Evolutionary conservation across 305 asterid species (phyloP), one percentile per base, ranked within the genome.

Genomic region (Plantago coronopus): DNA sequence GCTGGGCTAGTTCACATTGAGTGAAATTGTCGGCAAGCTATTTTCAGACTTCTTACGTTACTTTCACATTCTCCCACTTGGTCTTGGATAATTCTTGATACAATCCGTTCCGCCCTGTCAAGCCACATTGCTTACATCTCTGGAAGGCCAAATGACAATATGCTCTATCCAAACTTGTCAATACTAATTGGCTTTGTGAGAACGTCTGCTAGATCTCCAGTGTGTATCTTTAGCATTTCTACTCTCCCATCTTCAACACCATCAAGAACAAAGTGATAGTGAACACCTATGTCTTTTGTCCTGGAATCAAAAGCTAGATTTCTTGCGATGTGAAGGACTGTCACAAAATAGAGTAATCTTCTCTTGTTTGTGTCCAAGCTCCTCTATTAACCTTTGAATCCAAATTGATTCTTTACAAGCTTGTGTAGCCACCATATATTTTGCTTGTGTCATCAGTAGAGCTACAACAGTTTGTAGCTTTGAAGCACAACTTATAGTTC

Each of bases 291-390:
- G 42, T n/a, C 19, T 31, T 54, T n/a, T 54, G 58, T 27, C 34
- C 34, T 27, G 34, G 34, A 27, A 27, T 27, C 7, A 27, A 27
- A 27, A 8, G 34, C 34, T 27, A 8, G 34, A 27, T 27, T 27
- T 8, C 34, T 27, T 27, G 34, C 34, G 7, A 27, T 27, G 34
- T 27, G 34, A 27, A 27, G 34, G 34, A 54, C 58, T 25, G 42
- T 54, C 58, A 54, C 58, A 54, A 54, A 54, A 54, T 19, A 25
- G 23, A 15, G 42, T 54, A 25, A 54, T 31, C 17, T 31, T 54
- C 15, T 25, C 42, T 54, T 53, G 40, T 53, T 23, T 54, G 58
- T 54, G 42, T 19, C 42, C 37, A 31, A 54, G 58, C 58, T 54
- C 42, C 19, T 21, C 42, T 12, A 25, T 6, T 1, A 25, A 25